phyloP scores from a whole-genome alignment of 371 early-diverging fungal species.

The Apophysomyces ossiformis region DNA sequence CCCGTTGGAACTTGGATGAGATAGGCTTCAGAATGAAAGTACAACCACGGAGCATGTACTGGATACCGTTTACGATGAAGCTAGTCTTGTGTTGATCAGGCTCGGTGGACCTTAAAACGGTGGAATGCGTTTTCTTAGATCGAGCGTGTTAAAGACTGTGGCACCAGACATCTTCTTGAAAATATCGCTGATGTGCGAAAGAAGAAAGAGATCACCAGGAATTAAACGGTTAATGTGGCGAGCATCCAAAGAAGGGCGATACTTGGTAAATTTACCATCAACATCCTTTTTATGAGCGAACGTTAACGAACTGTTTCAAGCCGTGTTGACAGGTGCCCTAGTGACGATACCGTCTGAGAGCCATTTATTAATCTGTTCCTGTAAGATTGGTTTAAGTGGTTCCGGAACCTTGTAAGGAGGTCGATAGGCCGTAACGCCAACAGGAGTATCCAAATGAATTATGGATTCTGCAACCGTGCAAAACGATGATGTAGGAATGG shows the following conservation, averaged over 20 bases:
- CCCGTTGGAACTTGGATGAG: slow-evolving; percentile 6
- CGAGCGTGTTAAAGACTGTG: not conserved
- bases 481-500: not conserved
- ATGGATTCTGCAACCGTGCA: slow-evolving; percentile 10
- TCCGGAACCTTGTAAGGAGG: not conserved
- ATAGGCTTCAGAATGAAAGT: slow-evolving; percentile 8
- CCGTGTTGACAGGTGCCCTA: not conserved
- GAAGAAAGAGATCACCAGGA: not conserved
- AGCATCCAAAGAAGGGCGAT: slow-evolving; percentile 21
- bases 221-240: slow-evolving; percentile 14
- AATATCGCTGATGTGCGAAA: not conserved
- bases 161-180: not conserved
- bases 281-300: slow-evolving; percentile 25
- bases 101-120: too few species aligned
- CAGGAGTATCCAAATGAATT: not conserved
- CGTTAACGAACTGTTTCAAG: slow-evolving; percentile 23
- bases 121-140: not conserved
- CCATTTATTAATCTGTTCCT: slow-evolving; percentile 3
- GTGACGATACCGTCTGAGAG: not conserved
- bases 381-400: not conserved
- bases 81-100: not conserved
- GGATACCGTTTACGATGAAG: not conserved
- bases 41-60: slow-evolving; percentile 11
- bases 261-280: slow-evolving; percentile 14
- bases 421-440: not conserved